Conservation (phyloP, 257 asterid species). For the Hygrophila difformis region DNA sequence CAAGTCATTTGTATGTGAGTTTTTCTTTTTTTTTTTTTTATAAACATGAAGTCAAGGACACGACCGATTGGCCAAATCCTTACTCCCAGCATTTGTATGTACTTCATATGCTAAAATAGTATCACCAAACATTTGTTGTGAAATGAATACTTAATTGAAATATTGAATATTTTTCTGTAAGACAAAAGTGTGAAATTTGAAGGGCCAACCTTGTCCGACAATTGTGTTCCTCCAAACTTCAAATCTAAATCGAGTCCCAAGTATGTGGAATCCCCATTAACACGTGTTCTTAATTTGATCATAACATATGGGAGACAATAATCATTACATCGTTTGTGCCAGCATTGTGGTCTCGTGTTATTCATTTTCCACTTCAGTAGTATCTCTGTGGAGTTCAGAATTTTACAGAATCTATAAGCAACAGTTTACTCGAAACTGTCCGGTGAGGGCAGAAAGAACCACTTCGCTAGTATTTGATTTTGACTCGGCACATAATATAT, state of each 20-base stretch:
- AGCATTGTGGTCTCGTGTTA: neutral
- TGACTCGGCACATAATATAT: neutral
- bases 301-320: neutral
- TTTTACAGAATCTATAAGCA: neutral
- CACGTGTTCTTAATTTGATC: neutral
- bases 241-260: neutral
- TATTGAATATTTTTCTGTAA: too few species aligned
- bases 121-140: too few species aligned
- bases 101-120: too few species aligned
- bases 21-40: too few species aligned
- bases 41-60: too few species aligned
- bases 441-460: constrained; percentile 2
- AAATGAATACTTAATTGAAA: too few species aligned
- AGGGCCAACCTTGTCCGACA: too few species aligned
- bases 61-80: too few species aligned
- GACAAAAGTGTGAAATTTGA: too few species aligned
- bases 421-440: neutral
- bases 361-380: neutral
- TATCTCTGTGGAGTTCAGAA: neutral
- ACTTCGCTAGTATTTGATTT: neutral
- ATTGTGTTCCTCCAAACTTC: neutral
- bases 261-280: neutral
- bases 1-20: too few species aligned
- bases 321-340: neutral
- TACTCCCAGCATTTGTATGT: too few species aligned